Evolutionary conservation across 148 eudicot species (phyloP).

Genomic region (Cornus controversa): DNA sequence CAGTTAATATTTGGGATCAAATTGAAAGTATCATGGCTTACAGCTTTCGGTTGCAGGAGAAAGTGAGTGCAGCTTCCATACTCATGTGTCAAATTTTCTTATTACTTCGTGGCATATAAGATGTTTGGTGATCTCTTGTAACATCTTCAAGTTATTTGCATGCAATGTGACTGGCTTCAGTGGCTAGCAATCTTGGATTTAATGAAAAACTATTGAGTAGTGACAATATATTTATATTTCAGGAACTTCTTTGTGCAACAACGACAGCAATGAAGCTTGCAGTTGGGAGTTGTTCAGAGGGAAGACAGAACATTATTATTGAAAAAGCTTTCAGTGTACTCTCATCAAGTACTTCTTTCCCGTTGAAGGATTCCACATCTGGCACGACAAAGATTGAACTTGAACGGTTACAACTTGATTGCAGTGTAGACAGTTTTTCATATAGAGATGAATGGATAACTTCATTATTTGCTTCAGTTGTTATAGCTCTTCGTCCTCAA

Average conservation of each 20-base stretch:
- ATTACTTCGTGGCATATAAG: background rate
- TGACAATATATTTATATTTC: conserved; percentile 18
- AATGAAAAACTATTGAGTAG: background rate
- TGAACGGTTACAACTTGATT: conserved; percentile 33
- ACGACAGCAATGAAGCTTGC: conserved; percentile 68
- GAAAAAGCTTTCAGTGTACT: conserved; percentile 59
- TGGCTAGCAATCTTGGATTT: background rate
- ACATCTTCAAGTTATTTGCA: conserved; percentile 1
- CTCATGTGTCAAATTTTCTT: background rate
- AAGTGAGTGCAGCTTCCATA: conserved; percentile 35
- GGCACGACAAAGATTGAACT: conserved; percentile 23
- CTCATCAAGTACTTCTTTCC: conserved; percentile 33
- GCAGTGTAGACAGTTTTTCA: conserved; percentile 29
- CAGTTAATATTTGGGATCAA: conserved; percentile 60
- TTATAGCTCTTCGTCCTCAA: conserved; percentile 75
- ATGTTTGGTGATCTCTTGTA: background rate
- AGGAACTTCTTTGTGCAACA: conserved; percentile 76
- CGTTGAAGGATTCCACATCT: conserved; percentile 22
- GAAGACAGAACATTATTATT: conserved; percentile 51
- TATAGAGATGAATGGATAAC: conserved; percentile 62
- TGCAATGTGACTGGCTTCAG: conserved; percentile 8
- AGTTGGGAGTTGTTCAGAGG: conserved; percentile 61
- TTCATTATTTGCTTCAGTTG: conserved; percentile 74
- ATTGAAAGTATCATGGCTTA: conserved; percentile 30
- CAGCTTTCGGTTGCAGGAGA: conserved; percentile 23